These are phyloP conservation scores for Pleurotus salmoneostramineus DNA, from an alignment of 768 basidiomycete genomes.

Conservation along the genomic window DNA sequence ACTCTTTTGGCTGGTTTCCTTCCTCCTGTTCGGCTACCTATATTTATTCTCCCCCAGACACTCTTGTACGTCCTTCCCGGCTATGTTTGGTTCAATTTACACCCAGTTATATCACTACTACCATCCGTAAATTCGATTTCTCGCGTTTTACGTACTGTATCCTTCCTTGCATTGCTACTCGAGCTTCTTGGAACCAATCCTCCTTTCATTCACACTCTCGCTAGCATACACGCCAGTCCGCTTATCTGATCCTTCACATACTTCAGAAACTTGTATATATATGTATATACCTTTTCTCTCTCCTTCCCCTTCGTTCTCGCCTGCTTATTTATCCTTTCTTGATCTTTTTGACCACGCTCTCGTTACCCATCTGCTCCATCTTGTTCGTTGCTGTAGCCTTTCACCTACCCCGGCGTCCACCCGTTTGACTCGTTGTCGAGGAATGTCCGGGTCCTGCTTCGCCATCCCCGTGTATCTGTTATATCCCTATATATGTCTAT, in stretches of 20 bases:
- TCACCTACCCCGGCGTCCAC: not conserved
- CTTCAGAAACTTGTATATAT: constrained; percentile 5
- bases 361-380: not conserved
- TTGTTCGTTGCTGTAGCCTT: constrained; percentile 3
- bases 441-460: not conserved
- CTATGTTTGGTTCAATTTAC: no score
- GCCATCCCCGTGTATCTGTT: constrained; percentile 2
- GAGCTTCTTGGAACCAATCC: not conserved
- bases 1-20: constrained; percentile 6
- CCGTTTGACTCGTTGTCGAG: not conserved
- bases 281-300: not conserved
- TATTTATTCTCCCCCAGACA: not conserved
- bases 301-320: not conserved
- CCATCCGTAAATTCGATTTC: constrained; percentile 1
- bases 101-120: not conserved
- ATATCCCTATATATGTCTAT: not conserved
- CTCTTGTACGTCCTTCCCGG: not conserved
- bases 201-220: not conserved
- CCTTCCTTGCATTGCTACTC: not conserved
- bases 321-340: constrained; percentile 5
- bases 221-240: no score
- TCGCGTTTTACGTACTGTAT: not conserved
- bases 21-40: not conserved
- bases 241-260: not conserved
- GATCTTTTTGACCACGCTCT: not conserved